phyloP scores from a whole-genome alignment of 2,329 filamentous ascomycete species.

The Monilinia fructigena region DNA sequence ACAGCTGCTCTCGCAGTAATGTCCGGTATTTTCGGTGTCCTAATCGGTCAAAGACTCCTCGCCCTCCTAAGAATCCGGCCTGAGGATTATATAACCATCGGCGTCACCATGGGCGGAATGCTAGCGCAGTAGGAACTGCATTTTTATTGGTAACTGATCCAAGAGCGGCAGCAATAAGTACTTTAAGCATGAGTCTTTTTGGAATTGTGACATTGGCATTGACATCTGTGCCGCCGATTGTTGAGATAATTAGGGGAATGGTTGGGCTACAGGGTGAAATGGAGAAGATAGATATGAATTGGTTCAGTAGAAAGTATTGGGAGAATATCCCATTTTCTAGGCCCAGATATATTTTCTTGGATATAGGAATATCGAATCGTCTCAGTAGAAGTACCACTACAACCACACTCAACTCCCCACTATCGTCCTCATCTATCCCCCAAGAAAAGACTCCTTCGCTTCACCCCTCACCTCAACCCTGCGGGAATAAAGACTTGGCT shows the following conservation, averaged over 20 bases:
- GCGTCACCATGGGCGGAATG: slow-evolving; percentile 61
- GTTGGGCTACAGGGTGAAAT: slow-evolving; percentile 43
- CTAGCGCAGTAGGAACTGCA: slow-evolving; percentile 59
- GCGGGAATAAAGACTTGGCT: background rate
- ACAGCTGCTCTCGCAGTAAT: slow-evolving; percentile 57
- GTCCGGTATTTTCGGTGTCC: slow-evolving; percentile 57
- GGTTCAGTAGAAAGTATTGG: background rate
- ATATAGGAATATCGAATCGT: background rate
- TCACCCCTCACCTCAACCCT: background rate
- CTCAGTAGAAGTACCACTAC: background rate
- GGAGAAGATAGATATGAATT: background rate
- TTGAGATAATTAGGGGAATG: slow-evolving; percentile 48
- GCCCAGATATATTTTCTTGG: background rate
- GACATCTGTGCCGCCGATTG: slow-evolving; percentile 56
- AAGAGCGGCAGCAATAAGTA: slow-evolving; percentile 57
- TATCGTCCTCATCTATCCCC: background rate
- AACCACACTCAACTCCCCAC: background rate
- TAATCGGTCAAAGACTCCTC: slow-evolving; percentile 53
- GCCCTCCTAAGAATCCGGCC: slow-evolving; percentile 51
- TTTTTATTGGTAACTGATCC: slow-evolving; percentile 56
- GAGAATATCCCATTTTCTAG: background rate
- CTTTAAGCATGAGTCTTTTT: slow-evolving; percentile 60
- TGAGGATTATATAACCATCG: slow-evolving; percentile 64
- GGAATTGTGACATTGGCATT: slow-evolving; percentile 58
- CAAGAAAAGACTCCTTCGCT: background rate